These are phyloP conservation scores for Ceriops tagal DNA, from an alignment of 345 rosid species.

Conservation along the genomic window DNA sequence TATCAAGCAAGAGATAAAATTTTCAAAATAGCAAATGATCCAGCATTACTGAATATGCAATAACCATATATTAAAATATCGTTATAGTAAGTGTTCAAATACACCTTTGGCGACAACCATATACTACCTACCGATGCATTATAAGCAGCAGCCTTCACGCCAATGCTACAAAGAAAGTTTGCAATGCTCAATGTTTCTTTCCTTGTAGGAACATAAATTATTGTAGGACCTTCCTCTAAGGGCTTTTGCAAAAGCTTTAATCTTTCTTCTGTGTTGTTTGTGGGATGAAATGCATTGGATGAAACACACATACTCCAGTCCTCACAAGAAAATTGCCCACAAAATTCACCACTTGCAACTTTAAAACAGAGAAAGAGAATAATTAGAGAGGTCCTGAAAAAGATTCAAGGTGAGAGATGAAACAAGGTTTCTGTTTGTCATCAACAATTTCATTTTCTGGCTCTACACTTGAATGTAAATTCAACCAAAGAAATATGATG, in stretches of 20 bases:
- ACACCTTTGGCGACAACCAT: background rate
- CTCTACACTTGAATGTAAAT: background rate
- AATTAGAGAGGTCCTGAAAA: conserved; percentile 6
- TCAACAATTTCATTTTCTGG: background rate
- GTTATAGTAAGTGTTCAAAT: background rate
- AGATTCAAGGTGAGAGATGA: background rate
- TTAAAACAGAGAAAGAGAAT: conserved; percentile 24
- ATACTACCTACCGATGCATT: conserved; percentile 58
- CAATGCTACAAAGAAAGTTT: conserved; percentile 53
- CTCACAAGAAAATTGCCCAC: conserved; percentile 34
- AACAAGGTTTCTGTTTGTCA: background rate
- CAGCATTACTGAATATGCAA: too few relatives aligned
- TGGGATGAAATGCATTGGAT: conserved; percentile 25
- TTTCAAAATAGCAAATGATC: background rate
- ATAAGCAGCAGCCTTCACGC: conserved; percentile 88
- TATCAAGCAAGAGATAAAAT: background rate
- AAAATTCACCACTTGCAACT: conserved; percentile 78
- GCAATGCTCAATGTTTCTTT: conserved; percentile 71
- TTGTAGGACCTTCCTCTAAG: conserved; percentile 61
- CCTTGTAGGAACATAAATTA: conserved; percentile 86
- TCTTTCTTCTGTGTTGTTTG: conserved; percentile 37
- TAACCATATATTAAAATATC: background rate
- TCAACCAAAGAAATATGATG: background rate
- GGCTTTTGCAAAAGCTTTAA: conserved; percentile 38
- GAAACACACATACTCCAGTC: conserved; percentile 26